Conservation (phyloP, 2,329 filamentous ascomycete species). For the Fusarium sp. region DNA sequence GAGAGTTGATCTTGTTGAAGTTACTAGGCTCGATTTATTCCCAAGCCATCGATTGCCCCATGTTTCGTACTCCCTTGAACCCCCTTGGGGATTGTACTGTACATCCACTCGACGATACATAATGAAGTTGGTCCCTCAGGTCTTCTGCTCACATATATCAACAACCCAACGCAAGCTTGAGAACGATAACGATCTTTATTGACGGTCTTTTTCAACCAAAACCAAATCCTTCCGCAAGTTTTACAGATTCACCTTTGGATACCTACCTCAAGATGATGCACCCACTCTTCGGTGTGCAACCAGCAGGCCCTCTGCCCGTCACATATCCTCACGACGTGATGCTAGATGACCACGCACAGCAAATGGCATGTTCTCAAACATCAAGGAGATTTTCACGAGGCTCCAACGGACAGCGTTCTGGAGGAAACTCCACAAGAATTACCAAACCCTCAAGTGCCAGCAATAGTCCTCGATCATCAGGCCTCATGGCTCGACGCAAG, state of each 20-base stretch:
- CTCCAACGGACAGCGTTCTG: conserved; percentile 62
- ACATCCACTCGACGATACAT: conserved; percentile 48
- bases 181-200: conserved; percentile 2
- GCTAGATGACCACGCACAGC: conserved; percentile 63
- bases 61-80: conserved; percentile 50
- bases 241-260: background rate
- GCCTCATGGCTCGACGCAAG: conserved; percentile 63
- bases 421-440: conserved; percentile 66
- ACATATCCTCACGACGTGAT: conserved; percentile 54
- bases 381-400: conserved; percentile 61
- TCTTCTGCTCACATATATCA: conserved; percentile 8
- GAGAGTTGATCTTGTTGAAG: conserved; percentile 50
- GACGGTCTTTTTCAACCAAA: background rate
- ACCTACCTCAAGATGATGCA: conserved; percentile 49
- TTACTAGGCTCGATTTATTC: conserved; percentile 53
- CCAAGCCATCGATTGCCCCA: conserved; percentile 50
- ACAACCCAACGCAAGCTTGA: background rate
- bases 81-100: conserved; percentile 36
- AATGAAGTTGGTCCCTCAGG: conserved; percentile 44
- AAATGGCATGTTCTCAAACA: conserved; percentile 61
- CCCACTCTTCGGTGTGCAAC: conserved; percentile 42
- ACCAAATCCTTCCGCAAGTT: background rate
- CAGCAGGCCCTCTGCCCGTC: conserved; percentile 43
- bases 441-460: conserved; percentile 74
- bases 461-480: conserved; percentile 72